Percentiles rank a stretch among this genome's conserved stretches.
Evolutionary conservation across 148 eudicot genomes (phyloP).

Genomic region (Mesembryanthemum crystallinum): DNA sequence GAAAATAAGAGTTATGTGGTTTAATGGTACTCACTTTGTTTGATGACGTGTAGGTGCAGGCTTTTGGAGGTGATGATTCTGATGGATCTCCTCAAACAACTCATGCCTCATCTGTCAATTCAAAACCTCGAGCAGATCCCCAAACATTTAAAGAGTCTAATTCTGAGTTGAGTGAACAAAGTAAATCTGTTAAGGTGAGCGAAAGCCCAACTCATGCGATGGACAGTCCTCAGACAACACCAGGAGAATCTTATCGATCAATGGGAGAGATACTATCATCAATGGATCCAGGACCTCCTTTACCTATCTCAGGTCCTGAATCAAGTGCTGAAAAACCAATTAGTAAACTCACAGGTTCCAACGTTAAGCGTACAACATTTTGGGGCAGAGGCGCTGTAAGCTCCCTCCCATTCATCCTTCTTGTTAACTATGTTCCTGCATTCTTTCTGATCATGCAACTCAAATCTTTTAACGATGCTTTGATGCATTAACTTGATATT

Average conservation of each 20-base stretch:
- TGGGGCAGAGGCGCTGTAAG: constrained; percentile 89
- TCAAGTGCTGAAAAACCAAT: constrained; percentile 51
- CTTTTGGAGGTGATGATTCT: constrained; percentile 65
- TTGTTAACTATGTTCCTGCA: background rate
- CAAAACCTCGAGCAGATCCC: constrained; percentile 45
- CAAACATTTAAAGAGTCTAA: constrained; percentile 39
- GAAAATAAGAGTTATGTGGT: constrained; percentile 5
- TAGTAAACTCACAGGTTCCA: constrained; percentile 49
- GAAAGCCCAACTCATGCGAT: constrained; percentile 37
- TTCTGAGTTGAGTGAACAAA: constrained; percentile 42
- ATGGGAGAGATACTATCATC: constrained; percentile 84
- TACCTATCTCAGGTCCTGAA: constrained; percentile 51
- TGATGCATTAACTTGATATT: background rate
- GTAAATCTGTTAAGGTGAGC: constrained; percentile 33
- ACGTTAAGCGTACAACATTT: constrained; percentile 63
- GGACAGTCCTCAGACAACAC: constrained; percentile 36
- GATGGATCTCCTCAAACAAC: constrained; percentile 57
- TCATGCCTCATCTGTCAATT: constrained; percentile 41
- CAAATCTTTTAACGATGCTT: background rate
- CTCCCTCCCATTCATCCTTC: constrained; percentile 7
- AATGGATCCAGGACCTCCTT: constrained; percentile 75
- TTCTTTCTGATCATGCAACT: background rate
- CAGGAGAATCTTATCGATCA: constrained; percentile 56
- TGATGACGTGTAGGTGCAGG: constrained; percentile 40
- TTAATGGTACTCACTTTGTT: constrained; percentile 12